Base-by-base conservation (phyloP, 2,329 filamentous ascomycete genomes). In the Beauveria medogensis region DNA sequence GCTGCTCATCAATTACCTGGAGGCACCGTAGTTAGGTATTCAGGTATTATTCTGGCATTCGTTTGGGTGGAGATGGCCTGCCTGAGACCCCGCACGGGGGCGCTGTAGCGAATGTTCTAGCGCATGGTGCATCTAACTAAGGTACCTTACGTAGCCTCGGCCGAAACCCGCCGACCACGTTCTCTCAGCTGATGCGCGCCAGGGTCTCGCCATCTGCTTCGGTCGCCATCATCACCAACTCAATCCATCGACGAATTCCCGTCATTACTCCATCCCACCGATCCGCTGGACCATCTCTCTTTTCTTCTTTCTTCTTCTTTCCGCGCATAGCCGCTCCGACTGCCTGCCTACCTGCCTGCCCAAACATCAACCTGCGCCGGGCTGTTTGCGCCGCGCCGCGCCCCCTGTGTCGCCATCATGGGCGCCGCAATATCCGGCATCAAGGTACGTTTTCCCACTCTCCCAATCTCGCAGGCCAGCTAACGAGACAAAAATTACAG, bases 401-500 rank as follows among this genome's bases (percentile, higher is more conserved):
- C 34, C 34, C 12, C 34, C 34, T 37, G 34, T 37, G 34, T 46
- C 58, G 37, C 54, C 63, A 70, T 55, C 62, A 74, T 74, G 73
- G 71, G 69, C 60, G 65, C 69, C 59, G 69, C 69, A 55, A 59
- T 73, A 53, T 72, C 69, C 24, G 69, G 72, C 63, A 65, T 75
- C 66, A 75, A 75, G 68, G 73, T 71, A 62, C 62, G 67, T 5
- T 24, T 24, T 20, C n/a, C 28, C 7, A 5, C 4, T 18, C 6
- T 14, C 24, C 8, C 44, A n/a, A 12, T 7, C 28, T 5, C 18
- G 28, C n/a, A 52, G 20, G 16, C 6, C 34, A 30, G 6, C 30
- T 53, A 20, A 53, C 50, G 18, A 16, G 12, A 40, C 5, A 30
- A 30, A 14, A 10, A 22, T 3, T 6, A 9, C 68, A 92, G 89